Evolutionary conservation across 257 asterid species (phyloP), one percentile per base, ranked within the genome.

Genomic region (Datura wrightii): DNA sequence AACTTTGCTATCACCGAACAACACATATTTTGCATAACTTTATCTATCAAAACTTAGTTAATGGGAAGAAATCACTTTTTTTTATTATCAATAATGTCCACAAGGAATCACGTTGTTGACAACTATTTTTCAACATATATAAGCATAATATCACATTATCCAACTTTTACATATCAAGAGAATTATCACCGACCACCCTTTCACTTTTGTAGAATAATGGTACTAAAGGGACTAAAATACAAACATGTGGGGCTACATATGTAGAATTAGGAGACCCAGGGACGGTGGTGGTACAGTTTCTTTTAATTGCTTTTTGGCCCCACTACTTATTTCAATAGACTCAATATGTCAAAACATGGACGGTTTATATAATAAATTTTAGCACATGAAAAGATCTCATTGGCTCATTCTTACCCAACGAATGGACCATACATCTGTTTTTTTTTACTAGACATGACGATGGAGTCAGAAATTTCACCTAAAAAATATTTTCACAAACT

Each of bases 291-390:
- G 50, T 67, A 67, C 31, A 3, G 13, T 67, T 66, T 36, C 44
- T 65, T 7, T 74, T 48, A 74, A 74, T 74, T 74, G 7, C 81
- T 48, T 24, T 24, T 74, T 74, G 81, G 44, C 24, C 81, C 80
- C 81, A 74, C 1, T 74, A 48, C 31, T n/a, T 74, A 24, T 74
- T n/a, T 74, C 81, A 19, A 0, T 74, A 19, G 44, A 46, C 44
- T 24, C 10, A 41, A 48, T 48, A 6, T 48, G 42, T 74, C 7
- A 48, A 62, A 74, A 2, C 19, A 24, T 48, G 80, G 60, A 48
- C 37, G 60, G 80, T 48, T 48, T 74, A 41, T 71, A 42, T 1
- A 10, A 44, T n/a, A 42, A 71, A 24, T 24, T 71, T 41, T 71
- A 71, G 36, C 79, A 71, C n/a, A 71, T 42, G 79, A 18, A 6